Conservation (phyloP, 1,139 yeast species). For the Williopsis jadinii region DNA sequence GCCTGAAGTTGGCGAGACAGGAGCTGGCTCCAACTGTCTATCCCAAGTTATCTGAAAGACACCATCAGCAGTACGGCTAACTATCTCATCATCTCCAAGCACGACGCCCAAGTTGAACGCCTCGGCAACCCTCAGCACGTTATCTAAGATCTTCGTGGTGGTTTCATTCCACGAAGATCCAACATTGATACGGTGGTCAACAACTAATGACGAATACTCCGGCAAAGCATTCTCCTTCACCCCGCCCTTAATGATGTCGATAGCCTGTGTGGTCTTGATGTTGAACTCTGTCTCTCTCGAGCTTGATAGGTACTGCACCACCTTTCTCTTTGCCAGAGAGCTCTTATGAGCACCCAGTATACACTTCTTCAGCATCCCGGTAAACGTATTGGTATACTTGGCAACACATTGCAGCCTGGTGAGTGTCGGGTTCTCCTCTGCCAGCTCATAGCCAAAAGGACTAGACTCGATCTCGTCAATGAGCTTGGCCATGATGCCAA, state of each 20-base stretch:
- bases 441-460: conserved; percentile 39
- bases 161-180: conserved; percentile 35
- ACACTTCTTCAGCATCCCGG: conserved; percentile 17
- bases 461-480: conserved; percentile 40
- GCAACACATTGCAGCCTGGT: conserved; percentile 40
- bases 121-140: conserved; percentile 8
- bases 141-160: conserved; percentile 3
- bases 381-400: conserved; percentile 27
- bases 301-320: conserved; percentile 27
- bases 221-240: conserved; percentile 63
- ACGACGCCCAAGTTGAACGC: conserved; percentile 29
- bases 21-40: conserved; percentile 47
- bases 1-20: conserved; percentile 44
- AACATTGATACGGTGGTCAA: conserved; percentile 50
- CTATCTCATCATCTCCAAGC: conserved; percentile 5
- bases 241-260: conserved; percentile 55
- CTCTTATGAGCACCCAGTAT: conserved; percentile 19
- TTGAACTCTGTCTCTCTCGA: conserved; percentile 15
- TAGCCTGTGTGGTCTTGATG: conserved; percentile 35
- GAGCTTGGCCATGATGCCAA: conserved; percentile 54
- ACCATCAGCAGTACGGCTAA: conserved; percentile 33
- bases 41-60: conserved; percentile 35
- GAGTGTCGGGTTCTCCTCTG: conserved; percentile 42
- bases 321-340: conserved; percentile 32
- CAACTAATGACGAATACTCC: conserved; percentile 47